Evolutionary conservation across 2,329 filamentous ascomycete genomes (phyloP).

Genomic region (Ophiostoma himal-ulmi): DNA sequence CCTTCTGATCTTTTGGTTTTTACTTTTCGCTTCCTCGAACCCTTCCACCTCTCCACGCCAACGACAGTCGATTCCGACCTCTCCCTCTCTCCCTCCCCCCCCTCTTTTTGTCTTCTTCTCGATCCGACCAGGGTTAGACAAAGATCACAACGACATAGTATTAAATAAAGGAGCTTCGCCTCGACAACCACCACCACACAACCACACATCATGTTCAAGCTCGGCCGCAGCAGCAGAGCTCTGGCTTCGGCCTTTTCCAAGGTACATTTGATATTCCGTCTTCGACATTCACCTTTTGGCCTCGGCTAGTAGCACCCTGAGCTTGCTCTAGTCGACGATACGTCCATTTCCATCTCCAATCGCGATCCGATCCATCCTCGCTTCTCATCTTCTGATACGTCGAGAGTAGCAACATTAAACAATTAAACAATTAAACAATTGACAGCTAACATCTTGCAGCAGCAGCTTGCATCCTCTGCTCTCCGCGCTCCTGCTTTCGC

Average conservation of each 20-base stretch:
- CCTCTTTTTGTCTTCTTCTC: conserved; percentile 2
- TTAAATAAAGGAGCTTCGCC: conserved; percentile 2
- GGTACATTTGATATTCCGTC: conserved; percentile 44
- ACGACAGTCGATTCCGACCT: conserved; percentile 8
- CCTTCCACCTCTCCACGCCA: neutral
- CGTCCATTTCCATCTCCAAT: too few relatives aligned
- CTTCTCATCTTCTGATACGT: neutral
- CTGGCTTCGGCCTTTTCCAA: conserved; percentile 73
- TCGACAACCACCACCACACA: neutral
- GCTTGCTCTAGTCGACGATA: too few relatives aligned
- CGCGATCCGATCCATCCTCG: neutral
- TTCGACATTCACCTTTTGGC: neutral
- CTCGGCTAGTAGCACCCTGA: neutral
- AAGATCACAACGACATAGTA: neutral
- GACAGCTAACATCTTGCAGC: conserved; percentile 26
- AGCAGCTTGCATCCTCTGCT: conserved; percentile 40
- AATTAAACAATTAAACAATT: too few relatives aligned
- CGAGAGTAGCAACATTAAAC: neutral
- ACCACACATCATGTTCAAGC: conserved; percentile 68
- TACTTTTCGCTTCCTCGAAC: conserved; percentile 7
- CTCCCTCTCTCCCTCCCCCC: neutral
- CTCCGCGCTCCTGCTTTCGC: conserved; percentile 55
- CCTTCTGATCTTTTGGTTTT: neutral
- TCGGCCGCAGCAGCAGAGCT: conserved; percentile 75
- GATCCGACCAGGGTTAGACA: neutral